Conservation (phyloP, 129 eudicot genomes). For the Rutidosis leptorrhynchoides region DNA sequence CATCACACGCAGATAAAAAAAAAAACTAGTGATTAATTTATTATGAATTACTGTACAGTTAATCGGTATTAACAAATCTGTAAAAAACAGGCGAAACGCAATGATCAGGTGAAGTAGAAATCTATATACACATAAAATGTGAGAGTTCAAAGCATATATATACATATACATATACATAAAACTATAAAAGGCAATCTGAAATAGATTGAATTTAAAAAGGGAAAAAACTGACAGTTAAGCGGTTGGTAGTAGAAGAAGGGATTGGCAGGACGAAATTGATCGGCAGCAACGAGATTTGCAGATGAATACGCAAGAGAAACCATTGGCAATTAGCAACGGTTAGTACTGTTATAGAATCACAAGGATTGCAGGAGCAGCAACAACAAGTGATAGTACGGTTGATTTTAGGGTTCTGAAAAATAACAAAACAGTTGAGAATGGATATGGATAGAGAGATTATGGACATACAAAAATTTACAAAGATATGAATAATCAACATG, state of each 20-base stretch:
- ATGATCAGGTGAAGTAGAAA: not conserved
- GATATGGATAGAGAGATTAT: too few relatives aligned
- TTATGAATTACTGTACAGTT: not conserved
- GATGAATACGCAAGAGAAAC: slow-evolving; percentile 28
- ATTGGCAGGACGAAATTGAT: slow-evolving; percentile 20
- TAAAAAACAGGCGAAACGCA: slow-evolving; percentile 15
- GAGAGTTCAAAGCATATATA: not conserved
- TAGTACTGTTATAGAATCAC: too few relatives aligned
- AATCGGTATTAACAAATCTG: not conserved
- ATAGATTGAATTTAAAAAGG: not conserved
- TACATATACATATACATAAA: too few relatives aligned
- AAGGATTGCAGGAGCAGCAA: too few relatives aligned
- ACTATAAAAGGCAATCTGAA: not conserved
- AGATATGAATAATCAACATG: too few relatives aligned
- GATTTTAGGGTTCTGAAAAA: too few relatives aligned
- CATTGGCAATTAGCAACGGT: slow-evolving; percentile 6
- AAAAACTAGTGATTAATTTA: not conserved
- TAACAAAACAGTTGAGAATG: too few relatives aligned
- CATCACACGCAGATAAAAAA: not conserved
- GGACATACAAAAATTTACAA: too few relatives aligned
- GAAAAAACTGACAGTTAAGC: slow-evolving; percentile 24
- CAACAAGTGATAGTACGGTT: too few relatives aligned
- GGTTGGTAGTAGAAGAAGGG: slow-evolving; percentile 16
- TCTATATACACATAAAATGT: not conserved
- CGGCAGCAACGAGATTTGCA: slow-evolving; percentile 13